phyloP scores from a whole-genome alignment of 345 rosid species.

The Syzygium aromaticum region DNA sequence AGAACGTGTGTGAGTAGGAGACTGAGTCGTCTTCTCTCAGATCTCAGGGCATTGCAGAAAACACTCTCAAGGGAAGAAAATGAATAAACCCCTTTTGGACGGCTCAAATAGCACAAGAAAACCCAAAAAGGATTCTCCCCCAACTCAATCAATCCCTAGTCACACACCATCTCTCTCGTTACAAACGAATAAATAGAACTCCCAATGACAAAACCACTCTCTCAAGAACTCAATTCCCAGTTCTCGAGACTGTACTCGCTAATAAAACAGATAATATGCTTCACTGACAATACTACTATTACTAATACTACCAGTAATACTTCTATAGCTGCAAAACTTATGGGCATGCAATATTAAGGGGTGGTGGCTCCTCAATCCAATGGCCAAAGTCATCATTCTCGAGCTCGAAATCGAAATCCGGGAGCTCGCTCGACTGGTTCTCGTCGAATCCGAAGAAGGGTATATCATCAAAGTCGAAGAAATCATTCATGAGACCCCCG shows the following conservation, averaged over 20 bases:
- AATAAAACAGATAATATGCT: background rate
- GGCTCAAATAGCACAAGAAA: slow-evolving; percentile 63
- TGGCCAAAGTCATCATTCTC: slow-evolving; percentile 29
- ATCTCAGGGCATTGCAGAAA: background rate
- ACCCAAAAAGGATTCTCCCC: slow-evolving; percentile 27
- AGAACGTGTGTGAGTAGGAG: background rate
- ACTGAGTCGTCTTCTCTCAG: background rate
- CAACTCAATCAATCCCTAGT: background rate
- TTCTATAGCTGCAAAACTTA: slow-evolving; percentile 77
- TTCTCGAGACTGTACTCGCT: slow-evolving; percentile 5
- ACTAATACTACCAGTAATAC: background rate
- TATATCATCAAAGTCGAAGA: slow-evolving; percentile 46
- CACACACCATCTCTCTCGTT: slow-evolving; percentile 5
- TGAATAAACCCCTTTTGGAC: slow-evolving; percentile 29
- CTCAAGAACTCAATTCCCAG: slow-evolving; percentile 11
- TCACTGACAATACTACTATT: background rate
- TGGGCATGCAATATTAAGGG: slow-evolving; percentile 45
- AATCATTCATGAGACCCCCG: slow-evolving; percentile 34
- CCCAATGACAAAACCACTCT: slow-evolving; percentile 7
- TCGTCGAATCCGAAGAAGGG: slow-evolving; percentile 36
- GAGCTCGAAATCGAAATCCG: slow-evolving; percentile 58
- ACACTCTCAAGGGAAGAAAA: background rate
- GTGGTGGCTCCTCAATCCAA: slow-evolving; percentile 8
- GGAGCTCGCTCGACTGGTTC: slow-evolving; percentile 47
- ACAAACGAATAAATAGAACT: background rate